Conservation (phyloP, 331 rosid species). For the Cucumis variabilis region DNA sequence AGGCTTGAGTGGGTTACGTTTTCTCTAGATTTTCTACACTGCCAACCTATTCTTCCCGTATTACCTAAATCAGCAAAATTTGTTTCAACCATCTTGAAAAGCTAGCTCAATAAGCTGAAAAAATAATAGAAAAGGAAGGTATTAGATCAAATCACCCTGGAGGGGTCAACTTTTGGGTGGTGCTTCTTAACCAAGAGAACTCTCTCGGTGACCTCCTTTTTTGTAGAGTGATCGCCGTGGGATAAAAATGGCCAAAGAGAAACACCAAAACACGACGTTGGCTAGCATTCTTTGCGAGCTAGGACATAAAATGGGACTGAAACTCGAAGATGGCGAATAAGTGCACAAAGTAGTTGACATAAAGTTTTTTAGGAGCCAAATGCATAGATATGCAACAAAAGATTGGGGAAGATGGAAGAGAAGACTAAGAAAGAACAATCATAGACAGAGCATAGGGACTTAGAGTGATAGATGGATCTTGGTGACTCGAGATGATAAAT, state of each 20-base stretch:
- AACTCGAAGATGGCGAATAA: slow-evolving; percentile 82
- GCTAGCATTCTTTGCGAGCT: slow-evolving; percentile 34
- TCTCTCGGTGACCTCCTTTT: slow-evolving; percentile 73
- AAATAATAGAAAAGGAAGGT: not conserved
- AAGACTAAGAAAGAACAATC: no score
- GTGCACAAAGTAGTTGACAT: no score
- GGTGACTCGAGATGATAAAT: no score
- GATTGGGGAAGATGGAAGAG: no score
- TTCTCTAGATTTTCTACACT: not conserved
- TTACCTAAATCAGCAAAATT: not conserved
- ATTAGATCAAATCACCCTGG: slow-evolving; percentile 55
- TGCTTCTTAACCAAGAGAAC: slow-evolving; percentile 82
- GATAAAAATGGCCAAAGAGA: slow-evolving; percentile 71
- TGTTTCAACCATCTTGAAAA: not conserved
- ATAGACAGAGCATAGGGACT: no score
- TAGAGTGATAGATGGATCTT: no score
- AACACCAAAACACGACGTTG: not conserved
- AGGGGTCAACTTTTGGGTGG: slow-evolving; percentile 97
- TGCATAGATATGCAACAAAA: no score
- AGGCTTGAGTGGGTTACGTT: not conserved
- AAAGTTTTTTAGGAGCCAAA: no score
- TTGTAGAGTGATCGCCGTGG: slow-evolving; percentile 77
- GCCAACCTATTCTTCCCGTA: slow-evolving; percentile 1
- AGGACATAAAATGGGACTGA: slow-evolving; percentile 54
- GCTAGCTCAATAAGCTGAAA: not conserved